Percentiles rank a stretch among this genome's conserved stretches.
Conservation (phyloP, 352 stramenopile species). For the Phytophthora lateralis region DNA sequence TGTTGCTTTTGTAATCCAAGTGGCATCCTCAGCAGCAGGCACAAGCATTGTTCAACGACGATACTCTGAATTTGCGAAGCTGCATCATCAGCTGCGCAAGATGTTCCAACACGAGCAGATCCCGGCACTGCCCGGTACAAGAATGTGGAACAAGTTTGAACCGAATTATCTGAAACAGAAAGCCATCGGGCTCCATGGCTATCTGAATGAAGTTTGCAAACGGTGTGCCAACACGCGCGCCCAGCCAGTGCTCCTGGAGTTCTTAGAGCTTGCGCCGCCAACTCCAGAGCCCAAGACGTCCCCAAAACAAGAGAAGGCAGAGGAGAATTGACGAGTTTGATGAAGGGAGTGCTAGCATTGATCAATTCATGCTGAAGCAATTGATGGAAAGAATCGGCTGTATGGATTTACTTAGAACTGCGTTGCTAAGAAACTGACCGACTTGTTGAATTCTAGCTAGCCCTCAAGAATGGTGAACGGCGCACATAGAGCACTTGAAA, state of each 20-base stretch:
- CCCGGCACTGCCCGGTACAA: slow-evolving; percentile 64
- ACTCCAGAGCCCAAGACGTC: slow-evolving; percentile 9
- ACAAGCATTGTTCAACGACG: slow-evolving; percentile 76
- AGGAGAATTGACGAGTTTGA: slow-evolving; percentile 11
- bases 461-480: slow-evolving; percentile 47
- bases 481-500: slow-evolving; percentile 48
- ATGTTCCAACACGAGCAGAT: slow-evolving; percentile 84
- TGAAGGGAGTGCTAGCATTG: slow-evolving; percentile 6
- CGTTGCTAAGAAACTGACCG: slow-evolving; percentile 16
- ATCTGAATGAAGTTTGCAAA: slow-evolving; percentile 78
- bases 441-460: slow-evolving; percentile 18
- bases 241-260: slow-evolving; percentile 66
- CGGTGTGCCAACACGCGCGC: slow-evolving; percentile 73
- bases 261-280: slow-evolving; percentile 53
- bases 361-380: slow-evolving; percentile 4
- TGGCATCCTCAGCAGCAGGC: slow-evolving; percentile 66
- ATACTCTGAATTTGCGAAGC: slow-evolving; percentile 79
- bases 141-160: slow-evolving; percentile 89
- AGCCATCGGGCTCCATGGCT: slow-evolving; percentile 68
- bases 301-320: slow-evolving; percentile 14
- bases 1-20: slow-evolving; percentile 81
- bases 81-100: slow-evolving; percentile 78
- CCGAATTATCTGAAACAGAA: slow-evolving; percentile 84
- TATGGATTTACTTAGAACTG: slow-evolving; percentile 10
- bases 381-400: slow-evolving; percentile 21